phyloP scores from a whole-genome alignment of 441 rosid genomes.

The Erodium texanum region DNA sequence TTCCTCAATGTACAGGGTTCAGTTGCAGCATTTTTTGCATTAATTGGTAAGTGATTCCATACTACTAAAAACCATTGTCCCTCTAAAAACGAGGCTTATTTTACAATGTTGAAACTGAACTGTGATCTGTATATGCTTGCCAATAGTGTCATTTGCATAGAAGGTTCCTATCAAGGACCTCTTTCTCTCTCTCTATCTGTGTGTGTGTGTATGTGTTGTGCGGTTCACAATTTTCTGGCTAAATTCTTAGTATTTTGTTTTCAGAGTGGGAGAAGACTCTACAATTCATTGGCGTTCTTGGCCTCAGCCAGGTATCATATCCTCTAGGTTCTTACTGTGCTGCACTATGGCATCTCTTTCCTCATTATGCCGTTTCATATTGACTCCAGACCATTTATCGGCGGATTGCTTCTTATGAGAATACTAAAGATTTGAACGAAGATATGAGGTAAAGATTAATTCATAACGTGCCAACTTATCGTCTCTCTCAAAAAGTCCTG shows the following conservation, averaged over 20 bases:
- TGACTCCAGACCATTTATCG: constrained; percentile 53
- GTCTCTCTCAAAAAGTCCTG: not conserved
- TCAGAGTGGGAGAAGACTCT: constrained; percentile 88
- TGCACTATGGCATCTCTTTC: constrained; percentile 5
- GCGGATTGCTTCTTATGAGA: constrained; percentile 55
- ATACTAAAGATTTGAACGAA: constrained; percentile 52
- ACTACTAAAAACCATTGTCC: constrained; percentile 3
- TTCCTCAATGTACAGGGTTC: constrained; percentile 44
- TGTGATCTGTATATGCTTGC: not conserved
- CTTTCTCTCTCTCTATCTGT: not conserved
- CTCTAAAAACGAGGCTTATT: not conserved
- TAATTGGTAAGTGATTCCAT: constrained; percentile 42
- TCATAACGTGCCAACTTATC: not conserved
- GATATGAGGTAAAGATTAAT: constrained; percentile 59
- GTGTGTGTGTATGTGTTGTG: not conserved
- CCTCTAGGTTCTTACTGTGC: constrained; percentile 9
- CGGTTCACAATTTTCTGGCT: constrained; percentile 5
- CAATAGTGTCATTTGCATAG: not conserved
- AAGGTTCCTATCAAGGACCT: not conserved
- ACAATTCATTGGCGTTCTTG: constrained; percentile 65
- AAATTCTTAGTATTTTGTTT: constrained; percentile 17
- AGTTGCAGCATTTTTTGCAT: constrained; percentile 49
- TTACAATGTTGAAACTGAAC: not conserved
- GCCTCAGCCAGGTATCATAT: constrained; percentile 51
- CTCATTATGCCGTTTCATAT: constrained; percentile 11